Percentiles rank a stretch among this genome's conserved stretches.
Conservation (phyloP, 805 yeast genomes). For the Cyberlindnera amylophila region DNA sequence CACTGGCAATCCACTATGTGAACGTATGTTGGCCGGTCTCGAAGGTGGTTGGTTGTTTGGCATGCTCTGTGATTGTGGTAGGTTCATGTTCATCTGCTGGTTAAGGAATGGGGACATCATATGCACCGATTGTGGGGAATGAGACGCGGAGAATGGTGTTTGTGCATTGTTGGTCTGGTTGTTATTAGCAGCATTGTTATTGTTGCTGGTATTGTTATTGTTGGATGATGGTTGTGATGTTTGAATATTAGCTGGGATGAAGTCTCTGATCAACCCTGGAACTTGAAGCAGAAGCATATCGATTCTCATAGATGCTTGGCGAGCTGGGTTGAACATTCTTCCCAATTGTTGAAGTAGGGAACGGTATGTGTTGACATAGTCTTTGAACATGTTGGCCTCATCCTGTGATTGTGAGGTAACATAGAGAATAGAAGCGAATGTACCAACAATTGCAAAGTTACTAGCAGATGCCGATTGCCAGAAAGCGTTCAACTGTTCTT, state of each 20-base stretch:
- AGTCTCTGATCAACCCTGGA: slow-evolving; percentile 46
- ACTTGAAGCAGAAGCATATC: slow-evolving; percentile 71
- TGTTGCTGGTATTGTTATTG: slow-evolving; percentile 2
- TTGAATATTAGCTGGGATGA: slow-evolving; percentile 1
- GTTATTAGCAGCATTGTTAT: slow-evolving; percentile 4
- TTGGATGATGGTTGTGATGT: too few relatives aligned
- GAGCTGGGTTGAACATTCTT: slow-evolving; percentile 73
- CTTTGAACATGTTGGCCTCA: slow-evolving; percentile 62
- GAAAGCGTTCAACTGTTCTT: slow-evolving; percentile 81
- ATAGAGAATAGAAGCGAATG: slow-evolving; percentile 79
- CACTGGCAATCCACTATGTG: slow-evolving; percentile 12
- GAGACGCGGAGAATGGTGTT: slow-evolving; percentile 12
- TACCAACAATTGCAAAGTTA: slow-evolving; percentile 78
- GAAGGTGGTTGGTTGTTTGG: slow-evolving; percentile 19
- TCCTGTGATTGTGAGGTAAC: slow-evolving; percentile 60
- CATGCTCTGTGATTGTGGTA: slow-evolving; percentile 17
- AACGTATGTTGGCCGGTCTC: slow-evolving; percentile 10
- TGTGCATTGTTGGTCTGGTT: slow-evolving; percentile 11
- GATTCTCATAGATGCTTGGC: slow-evolving; percentile 66
- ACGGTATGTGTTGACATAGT: slow-evolving; percentile 69
- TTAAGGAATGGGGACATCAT: slow-evolving; percentile 16
- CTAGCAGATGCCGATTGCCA: slow-evolving; percentile 85
- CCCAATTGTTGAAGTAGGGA: slow-evolving; percentile 73
- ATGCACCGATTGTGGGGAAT: slow-evolving; percentile 12
- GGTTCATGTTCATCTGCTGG: slow-evolving; percentile 16